Evolutionary conservation across 441 rosid species (phyloP).

Genomic region (Cnidoscolus chayamansa): DNA sequence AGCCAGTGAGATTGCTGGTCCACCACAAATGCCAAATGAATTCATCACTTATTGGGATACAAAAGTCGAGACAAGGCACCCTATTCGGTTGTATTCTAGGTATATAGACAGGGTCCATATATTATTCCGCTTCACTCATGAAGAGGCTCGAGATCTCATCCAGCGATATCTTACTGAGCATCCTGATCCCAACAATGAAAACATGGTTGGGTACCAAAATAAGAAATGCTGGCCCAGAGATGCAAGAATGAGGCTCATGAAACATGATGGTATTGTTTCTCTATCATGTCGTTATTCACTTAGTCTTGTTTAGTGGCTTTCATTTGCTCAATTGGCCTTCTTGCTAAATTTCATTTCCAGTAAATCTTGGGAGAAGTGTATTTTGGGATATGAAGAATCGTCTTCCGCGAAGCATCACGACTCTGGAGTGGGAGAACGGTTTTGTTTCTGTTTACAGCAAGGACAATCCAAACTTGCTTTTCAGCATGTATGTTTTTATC

Average conservation of each 20-base stretch:
- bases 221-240: slow-evolving; percentile 99
- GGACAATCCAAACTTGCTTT: slow-evolving; percentile 96
- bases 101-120: slow-evolving; percentile 95
- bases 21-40: slow-evolving; percentile 97
- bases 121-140: slow-evolving; percentile 91
- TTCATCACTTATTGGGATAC: slow-evolving; percentile 97
- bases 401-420: slow-evolving; percentile 94
- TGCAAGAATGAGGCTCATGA: slow-evolving; percentile 99
- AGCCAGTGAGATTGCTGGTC: slow-evolving; percentile 99
- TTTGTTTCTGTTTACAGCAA: slow-evolving; percentile 97
- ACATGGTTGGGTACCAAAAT: slow-evolving; percentile 99
- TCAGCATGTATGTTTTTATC: slow-evolving; percentile 70
- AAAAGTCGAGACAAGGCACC: slow-evolving; percentile 96
- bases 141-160: slow-evolving; percentile 98
- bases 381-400: slow-evolving; percentile 99
- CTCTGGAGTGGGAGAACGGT: slow-evolving; percentile 98
- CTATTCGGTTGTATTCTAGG: slow-evolving; percentile 87
- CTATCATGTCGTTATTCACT: not conserved
- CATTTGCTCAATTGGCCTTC: not conserved
- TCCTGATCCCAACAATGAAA: slow-evolving; percentile 99
- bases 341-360: slow-evolving; percentile 35
- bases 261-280: slow-evolving; percentile 70
- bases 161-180: slow-evolving; percentile 99
- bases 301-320: not conserved
- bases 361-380: slow-evolving; percentile 98